Base-by-base conservation (phyloP, 352 stramenopile genomes). In the Albugo laibachii region DNA sequence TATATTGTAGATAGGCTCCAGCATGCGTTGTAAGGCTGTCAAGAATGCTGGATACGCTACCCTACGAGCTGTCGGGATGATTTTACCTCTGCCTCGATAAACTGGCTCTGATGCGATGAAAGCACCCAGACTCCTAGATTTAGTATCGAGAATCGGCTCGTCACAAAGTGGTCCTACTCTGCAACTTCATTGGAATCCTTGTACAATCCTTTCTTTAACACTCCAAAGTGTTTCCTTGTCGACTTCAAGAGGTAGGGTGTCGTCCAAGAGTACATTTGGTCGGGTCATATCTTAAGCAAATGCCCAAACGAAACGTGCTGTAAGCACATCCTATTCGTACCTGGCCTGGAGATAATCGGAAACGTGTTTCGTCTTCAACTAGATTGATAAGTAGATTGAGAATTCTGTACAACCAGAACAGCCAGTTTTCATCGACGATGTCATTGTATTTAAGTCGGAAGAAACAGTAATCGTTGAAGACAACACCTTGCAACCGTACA, bases 81-180 rank as follows among this genome's bases (percentile, higher is more conserved):
- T 76, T 62, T 99, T 93, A n/a, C 95, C 95, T 36, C 87, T 92
- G 41, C 93, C 94, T 19, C 95, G 78, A 57, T 98, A 81, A 40
- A 99, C 96, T 12, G 87, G 62, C 55, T 97, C 93, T 24, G 82
- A 79, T 4, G 93, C 86, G 16, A 99, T 84, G 0, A 76, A 77
- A 0, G 92, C 95, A 63, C 99, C 94, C n/a, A 99, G 66, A 54
- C 99, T 96, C 58, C 98, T 98, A 54, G 99, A 91, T 68, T 99
- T 99, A 12, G 91, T 94, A 50, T 93, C 95, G 37, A 95, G 79
- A 27, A 99, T 96, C 2, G 95, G 95, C 62, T 99, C 96, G 59
- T 99, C 96, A 58, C 95, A 99, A 3, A 99, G 62, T 15, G 95
- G 95, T 14, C 96, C 96, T 82, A 99, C 95, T 15, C 95, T 67